Conservation (phyloP, 768 basidiomycete species). For the Kwoniella bestiolae region DNA sequence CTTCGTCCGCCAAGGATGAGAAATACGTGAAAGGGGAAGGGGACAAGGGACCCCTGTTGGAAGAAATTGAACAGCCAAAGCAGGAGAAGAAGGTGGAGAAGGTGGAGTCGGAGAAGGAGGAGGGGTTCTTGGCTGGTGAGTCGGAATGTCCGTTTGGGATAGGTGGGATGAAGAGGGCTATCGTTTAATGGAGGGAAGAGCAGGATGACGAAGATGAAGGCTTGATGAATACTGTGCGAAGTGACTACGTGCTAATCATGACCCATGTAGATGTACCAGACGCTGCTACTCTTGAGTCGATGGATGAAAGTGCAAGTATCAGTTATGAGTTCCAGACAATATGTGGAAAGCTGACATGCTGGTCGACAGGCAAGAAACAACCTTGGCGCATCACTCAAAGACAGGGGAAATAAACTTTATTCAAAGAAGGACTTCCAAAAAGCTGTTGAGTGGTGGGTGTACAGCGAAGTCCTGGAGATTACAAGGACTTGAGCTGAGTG, state of each 20-base stretch:
- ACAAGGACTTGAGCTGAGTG: conserved; percentile 18
- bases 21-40: conserved; percentile 37
- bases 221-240: not conserved
- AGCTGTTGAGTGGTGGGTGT: conserved; percentile 58
- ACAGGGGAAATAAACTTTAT: conserved; percentile 61
- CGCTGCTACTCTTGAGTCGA: conserved; percentile 47
- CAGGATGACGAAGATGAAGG: not conserved
- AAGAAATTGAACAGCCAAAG: conserved; percentile 62
- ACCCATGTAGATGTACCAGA: conserved; percentile 37
- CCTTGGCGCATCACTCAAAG: conserved; percentile 64
- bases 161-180: not conserved
- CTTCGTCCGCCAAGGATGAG: conserved; percentile 52
- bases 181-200: not conserved
- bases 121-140: conserved; percentile 36
- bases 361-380: conserved; percentile 54
- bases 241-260: not conserved
- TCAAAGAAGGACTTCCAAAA: conserved; percentile 58
- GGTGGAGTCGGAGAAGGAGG: conserved; percentile 25
- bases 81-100: conserved; percentile 21
- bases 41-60: conserved; percentile 73
- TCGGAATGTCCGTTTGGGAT: not conserved
- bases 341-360: conserved; percentile 16
- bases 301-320: conserved; percentile 41
- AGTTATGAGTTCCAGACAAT: conserved; percentile 27
- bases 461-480: not conserved